A percentile compares a stretch with the other conserved stretches of the same genome.
Conservation (phyloP, 129 eudicot genomes). For the Silybum marianum region DNA sequence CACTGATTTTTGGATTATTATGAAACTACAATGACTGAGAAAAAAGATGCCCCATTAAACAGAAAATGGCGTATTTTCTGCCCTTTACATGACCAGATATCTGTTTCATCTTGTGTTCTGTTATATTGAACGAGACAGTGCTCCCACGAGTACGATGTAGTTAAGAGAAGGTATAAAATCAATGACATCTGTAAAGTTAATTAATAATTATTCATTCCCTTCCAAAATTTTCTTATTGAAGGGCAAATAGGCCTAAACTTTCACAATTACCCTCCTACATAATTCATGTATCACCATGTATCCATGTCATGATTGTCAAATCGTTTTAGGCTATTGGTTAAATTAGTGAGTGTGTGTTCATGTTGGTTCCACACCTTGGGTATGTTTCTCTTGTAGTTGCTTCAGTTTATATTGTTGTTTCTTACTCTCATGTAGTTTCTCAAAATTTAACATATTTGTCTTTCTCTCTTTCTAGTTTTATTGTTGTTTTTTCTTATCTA, state of each 20-base stretch:
- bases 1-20: neutral
- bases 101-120: neutral
- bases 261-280: too few relatives aligned
- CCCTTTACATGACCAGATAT: neutral
- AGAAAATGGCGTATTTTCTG: neutral
- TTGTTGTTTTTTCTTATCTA: slow-evolving; percentile 4
- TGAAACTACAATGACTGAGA: neutral
- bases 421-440: too few relatives aligned
- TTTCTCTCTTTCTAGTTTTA: neutral
- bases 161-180: too few relatives aligned
- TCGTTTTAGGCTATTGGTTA: too few relatives aligned
- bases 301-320: too few relatives aligned
- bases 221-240: too few relatives aligned
- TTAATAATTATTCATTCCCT: too few relatives aligned
- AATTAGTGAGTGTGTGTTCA: too few relatives aligned
- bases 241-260: too few relatives aligned
- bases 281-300: too few relatives aligned
- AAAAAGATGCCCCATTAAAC: neutral
- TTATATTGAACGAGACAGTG: neutral
- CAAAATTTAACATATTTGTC: neutral
- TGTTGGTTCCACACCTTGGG: neutral
- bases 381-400: neutral
- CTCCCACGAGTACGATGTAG: neutral
- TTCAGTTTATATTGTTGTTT: neutral
- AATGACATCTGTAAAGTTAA: too few relatives aligned